Percentiles rank a stretch among this genome's conserved stretches.
Conservation (phyloP, 768 basidiomycete genomes). For the Boletus vinaceobasis region DNA sequence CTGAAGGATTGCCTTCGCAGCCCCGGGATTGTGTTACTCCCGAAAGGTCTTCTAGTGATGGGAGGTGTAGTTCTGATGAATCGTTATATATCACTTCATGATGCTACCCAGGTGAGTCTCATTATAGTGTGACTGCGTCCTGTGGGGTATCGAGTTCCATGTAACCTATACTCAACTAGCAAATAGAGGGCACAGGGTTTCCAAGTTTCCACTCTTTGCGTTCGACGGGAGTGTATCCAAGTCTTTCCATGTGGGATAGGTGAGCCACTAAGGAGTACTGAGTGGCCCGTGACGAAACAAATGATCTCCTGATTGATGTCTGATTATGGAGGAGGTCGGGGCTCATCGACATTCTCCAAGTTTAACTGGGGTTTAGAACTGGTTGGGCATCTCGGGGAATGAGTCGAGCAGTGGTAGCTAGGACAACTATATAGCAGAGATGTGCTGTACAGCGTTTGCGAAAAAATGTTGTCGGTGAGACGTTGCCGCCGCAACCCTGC, state of each 20-base stretch:
- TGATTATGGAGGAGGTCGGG: not conserved
- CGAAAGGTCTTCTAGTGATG: conserved; percentile 5
- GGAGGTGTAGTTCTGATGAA: not conserved
- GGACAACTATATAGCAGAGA: conserved; percentile 4
- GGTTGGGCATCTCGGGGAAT: not conserved
- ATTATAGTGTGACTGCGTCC: not conserved
- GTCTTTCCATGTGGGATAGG: not conserved
- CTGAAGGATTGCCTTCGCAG: not conserved
- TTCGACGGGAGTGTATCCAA: not conserved
- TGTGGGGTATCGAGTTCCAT: not conserved
- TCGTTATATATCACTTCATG: conserved; percentile 6
- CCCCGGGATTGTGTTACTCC: not conserved
- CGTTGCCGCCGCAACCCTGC: conserved; percentile 20
- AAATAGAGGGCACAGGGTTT: conserved; percentile 1
- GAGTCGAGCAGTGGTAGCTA: conserved; percentile 15
- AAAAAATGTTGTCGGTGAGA: conserved; percentile 26
- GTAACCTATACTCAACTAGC: not conserved
- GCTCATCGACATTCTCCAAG: not conserved
- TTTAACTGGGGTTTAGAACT: not conserved
- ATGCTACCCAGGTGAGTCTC: conserved; percentile 10
- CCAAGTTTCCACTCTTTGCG: not conserved
- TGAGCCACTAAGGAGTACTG: not conserved
- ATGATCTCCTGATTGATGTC: conserved; percentile 10
- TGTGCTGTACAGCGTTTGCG: conserved; percentile 9
- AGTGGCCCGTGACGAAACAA: not conserved